Percentiles rank a stretch among this genome's conserved stretches.
Conservation (phyloP, 75 land plant genomes). For the Adiantum capillusveneris region DNA sequence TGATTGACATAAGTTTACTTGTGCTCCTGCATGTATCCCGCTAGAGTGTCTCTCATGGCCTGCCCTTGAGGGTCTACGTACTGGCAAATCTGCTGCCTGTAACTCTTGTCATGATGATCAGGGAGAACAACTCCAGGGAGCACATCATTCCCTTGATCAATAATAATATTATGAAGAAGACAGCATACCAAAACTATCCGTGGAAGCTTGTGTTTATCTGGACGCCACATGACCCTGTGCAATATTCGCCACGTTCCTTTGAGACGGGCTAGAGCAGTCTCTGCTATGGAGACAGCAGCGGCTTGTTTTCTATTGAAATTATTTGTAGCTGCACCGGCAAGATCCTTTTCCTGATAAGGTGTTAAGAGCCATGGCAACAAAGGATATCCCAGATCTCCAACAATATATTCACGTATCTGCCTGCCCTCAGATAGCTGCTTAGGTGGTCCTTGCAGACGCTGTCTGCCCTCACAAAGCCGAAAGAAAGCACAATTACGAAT, state of each 20-base stretch:
- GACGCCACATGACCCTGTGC: slow-evolving; percentile 85
- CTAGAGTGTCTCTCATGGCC: slow-evolving; percentile 27
- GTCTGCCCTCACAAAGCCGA: slow-evolving; percentile 52
- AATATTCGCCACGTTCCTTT: slow-evolving; percentile 87
- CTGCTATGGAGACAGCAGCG: slow-evolving; percentile 37
- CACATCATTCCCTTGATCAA: slow-evolving; percentile 61
- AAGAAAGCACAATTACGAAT: slow-evolving; percentile 60
- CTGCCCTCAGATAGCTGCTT: slow-evolving; percentile 23
- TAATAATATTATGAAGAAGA: slow-evolving; percentile 77
- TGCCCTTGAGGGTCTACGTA: slow-evolving; percentile 34
- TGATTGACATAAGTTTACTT: too few species aligned
- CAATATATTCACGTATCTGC: slow-evolving; percentile 62
- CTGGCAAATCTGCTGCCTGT: slow-evolving; percentile 42
- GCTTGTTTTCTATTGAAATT: slow-evolving; percentile 44
- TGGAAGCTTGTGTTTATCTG: slow-evolving; percentile 76
- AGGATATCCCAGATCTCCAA: slow-evolving; percentile 67
- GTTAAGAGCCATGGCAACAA: slow-evolving; percentile 84
- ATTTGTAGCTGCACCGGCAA: slow-evolving; percentile 9
- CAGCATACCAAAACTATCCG: slow-evolving; percentile 77
- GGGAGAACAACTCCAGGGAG: slow-evolving; percentile 46
- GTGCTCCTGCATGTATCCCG: slow-evolving; percentile 1
- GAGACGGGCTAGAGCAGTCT: slow-evolving; percentile 44
- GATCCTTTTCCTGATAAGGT: slow-evolving; percentile 45
- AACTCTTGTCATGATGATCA: slow-evolving; percentile 64
- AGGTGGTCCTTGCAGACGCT: slow-evolving; percentile 55